Percentiles rank a stretch among this genome's conserved stretches.
phyloP scores from a whole-genome alignment of 345 rosid genomes.

The Eucalyptus dawsonii region DNA sequence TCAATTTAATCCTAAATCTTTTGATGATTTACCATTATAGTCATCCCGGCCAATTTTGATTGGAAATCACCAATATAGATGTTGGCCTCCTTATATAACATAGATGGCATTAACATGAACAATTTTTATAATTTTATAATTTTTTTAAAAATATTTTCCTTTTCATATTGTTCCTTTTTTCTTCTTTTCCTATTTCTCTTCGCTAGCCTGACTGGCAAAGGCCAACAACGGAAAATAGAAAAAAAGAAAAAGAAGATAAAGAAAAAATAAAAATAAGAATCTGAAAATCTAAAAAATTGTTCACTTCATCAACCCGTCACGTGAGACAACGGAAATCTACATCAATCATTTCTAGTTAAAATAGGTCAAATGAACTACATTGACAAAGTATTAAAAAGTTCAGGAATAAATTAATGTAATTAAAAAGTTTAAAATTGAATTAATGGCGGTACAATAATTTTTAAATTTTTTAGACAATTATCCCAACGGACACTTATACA shows the following conservation, averaged over 20 bases:
- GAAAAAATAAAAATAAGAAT: background rate
- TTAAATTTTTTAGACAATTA: background rate
- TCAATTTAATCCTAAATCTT: background rate
- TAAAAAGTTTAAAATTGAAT: background rate
- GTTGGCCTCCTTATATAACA: background rate
- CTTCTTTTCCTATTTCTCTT: background rate
- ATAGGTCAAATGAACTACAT: background rate
- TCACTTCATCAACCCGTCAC: rapidly evolving
- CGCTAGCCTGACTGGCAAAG: too few relatives aligned
- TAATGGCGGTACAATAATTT: background rate
- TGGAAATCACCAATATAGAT: background rate
- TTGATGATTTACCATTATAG: background rate
- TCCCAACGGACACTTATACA: background rate
- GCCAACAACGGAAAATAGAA: background rate
- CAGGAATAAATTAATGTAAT: background rate
- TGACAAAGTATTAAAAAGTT: background rate
- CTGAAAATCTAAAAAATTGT: background rate
- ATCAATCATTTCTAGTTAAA: background rate
- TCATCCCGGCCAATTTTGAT: rapidly evolving
- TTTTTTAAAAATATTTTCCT: background rate
- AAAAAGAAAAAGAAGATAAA: background rate
- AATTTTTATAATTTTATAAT: background rate
- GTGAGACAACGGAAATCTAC: rapidly evolving
- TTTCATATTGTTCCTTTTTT: background rate
- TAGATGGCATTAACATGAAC: background rate